Conservation (phyloP, 495 filamentous ascomycete species). For the Podospora conica region DNA sequence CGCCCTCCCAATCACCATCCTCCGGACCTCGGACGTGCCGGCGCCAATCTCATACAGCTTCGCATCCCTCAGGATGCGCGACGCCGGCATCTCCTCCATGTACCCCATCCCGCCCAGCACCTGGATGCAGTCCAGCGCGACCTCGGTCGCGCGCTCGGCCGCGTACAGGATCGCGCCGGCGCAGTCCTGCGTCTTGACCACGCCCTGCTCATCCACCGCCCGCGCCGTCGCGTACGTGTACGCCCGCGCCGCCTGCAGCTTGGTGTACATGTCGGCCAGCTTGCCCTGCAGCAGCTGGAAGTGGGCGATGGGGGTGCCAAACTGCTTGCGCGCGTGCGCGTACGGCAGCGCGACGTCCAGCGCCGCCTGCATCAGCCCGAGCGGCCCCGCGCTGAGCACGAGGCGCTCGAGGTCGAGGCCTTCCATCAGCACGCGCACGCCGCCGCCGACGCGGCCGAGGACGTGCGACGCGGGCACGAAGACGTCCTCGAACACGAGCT, state of each 20-base stretch:
- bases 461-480: slow-evolving; percentile 82
- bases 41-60: slow-evolving; percentile 95
- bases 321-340: slow-evolving; percentile 84
- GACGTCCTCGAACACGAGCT: slow-evolving; percentile 86
- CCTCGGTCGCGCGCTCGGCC: slow-evolving; percentile 87
- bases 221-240: slow-evolving; percentile 78
- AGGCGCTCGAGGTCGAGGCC: slow-evolving; percentile 90
- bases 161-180: slow-evolving; percentile 93
- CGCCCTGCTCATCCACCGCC: slow-evolving; percentile 63
- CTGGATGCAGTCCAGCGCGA: slow-evolving; percentile 85
- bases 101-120: slow-evolving; percentile 94
- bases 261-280: slow-evolving; percentile 95
- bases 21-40: slow-evolving; percentile 86
- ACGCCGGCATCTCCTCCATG: slow-evolving; percentile 88
- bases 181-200: slow-evolving; percentile 81
- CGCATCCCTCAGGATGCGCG: slow-evolving; percentile 72
- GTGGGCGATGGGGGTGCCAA: slow-evolving; percentile 78
- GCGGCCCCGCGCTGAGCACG: slow-evolving; percentile 85
- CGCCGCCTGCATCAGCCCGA: slow-evolving; percentile 89
- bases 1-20: slow-evolving; percentile 90
- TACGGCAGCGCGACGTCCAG: slow-evolving; percentile 87
- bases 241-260: slow-evolving; percentile 69
- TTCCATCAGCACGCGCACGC: slow-evolving; percentile 91
- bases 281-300: slow-evolving; percentile 93
- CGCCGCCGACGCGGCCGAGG: slow-evolving; percentile 71